Percentiles rank a stretch among this genome's conserved stretches.
phyloP scores from a whole-genome alignment of 495 filamentous ascomycete genomes.

The Tuber melanosporum region DNA sequence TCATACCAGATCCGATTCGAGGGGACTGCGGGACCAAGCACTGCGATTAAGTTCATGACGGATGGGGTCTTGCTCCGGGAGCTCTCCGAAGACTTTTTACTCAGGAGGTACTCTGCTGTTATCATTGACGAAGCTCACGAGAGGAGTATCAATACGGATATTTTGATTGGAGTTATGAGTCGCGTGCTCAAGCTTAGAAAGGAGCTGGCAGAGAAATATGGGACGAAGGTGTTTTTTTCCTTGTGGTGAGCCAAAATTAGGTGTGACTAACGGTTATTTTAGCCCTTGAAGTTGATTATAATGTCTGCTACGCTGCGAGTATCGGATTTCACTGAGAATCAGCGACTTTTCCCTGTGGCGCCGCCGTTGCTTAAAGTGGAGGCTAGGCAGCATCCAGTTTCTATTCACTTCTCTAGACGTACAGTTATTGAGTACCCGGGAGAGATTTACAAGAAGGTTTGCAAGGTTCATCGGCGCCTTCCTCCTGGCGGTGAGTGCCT shows the following conservation, averaged over 20 bases:
- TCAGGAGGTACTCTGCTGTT: constrained; percentile 89
- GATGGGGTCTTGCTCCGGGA: constrained; percentile 94
- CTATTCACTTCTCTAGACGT: constrained; percentile 75
- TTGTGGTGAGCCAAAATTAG: background rate
- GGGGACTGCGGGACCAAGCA: constrained; percentile 69
- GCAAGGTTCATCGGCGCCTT: constrained; percentile 80
- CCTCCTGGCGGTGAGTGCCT: constrained; percentile 57
- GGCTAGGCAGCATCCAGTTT: constrained; percentile 87
- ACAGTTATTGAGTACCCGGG: constrained; percentile 84
- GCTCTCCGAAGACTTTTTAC: constrained; percentile 77
- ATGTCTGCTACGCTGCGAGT: constrained; percentile 95
- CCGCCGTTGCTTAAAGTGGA: constrained; percentile 86
- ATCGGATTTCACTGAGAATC: constrained; percentile 82
- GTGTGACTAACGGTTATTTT: constrained; percentile 38
- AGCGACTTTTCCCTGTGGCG: constrained; percentile 65
- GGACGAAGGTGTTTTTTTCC: constrained; percentile 38
- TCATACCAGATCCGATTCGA: constrained; percentile 97
- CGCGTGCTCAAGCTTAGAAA: constrained; percentile 75
- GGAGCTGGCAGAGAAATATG: constrained; percentile 56
- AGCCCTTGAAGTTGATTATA: constrained; percentile 86
- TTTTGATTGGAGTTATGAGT: constrained; percentile 91
- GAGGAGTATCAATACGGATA: constrained; percentile 93
- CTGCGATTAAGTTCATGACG: constrained; percentile 98
- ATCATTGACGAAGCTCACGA: constrained; percentile 98
- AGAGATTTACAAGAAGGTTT: constrained; percentile 80